Evolutionary conservation across 139 green algal species (phyloP), one percentile per base, ranked within the genome.

Genomic region (Raphidocelis subcapitata): DNA sequence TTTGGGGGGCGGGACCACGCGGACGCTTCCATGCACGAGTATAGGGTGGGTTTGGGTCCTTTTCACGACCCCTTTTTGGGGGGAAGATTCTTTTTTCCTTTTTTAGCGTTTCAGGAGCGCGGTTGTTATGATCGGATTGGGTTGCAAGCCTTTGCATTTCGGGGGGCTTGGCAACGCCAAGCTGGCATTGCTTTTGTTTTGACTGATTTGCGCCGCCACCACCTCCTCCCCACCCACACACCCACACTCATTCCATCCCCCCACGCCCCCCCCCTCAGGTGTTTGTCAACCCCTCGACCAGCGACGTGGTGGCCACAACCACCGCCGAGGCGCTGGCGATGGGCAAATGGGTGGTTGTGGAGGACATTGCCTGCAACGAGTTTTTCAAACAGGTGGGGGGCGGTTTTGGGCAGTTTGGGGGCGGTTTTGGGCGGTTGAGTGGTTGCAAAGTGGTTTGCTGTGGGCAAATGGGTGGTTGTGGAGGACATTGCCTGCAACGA

Each of bases 271-370:
- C 28, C 41, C 18, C 41, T 28, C 41, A 73, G 65, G 88, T 98
- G 49, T 97, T 98, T 78, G 73, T 98, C 72, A 98, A 98, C 81
- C 92, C 91, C 28, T 92, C 79, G 66, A 87, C 92, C 28, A 90
- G 73, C 28, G 94, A 98, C 73, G 94, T 98, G 28, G 92, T 98
- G 37, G 94, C 92, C 65, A 98, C 94, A 0, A 98, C 94, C 16
- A 96, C 91, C 2, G 91, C 95, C 18, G 94, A 98, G 74, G 94
- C 94, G 21, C 85, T 98, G 52, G 94, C 94, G 1, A 98, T 98
- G 94, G 94, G 94, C 75, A 98, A 98, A 82, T 98, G 92, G 79
- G 91, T 49, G 41, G 73, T 79, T 16, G 73, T 79, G 44, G 16
- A 62, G 24, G 73, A 79, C 56, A 68, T 79, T 24, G 33, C 73